Conservation (phyloP, 116 monocot species). For the Iris pallida region DNA sequence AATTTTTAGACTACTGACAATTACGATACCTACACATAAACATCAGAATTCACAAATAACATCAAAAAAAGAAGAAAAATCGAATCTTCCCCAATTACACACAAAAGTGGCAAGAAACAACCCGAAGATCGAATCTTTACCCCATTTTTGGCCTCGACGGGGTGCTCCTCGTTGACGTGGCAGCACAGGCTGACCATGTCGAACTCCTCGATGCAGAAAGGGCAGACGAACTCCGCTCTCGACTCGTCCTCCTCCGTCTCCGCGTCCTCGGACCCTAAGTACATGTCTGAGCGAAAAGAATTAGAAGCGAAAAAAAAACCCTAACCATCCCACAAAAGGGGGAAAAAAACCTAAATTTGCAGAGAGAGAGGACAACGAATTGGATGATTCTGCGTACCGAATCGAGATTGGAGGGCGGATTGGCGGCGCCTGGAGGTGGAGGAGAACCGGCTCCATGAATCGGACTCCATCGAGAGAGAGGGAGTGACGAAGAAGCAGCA, state of each 20-base stretch:
- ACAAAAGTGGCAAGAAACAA: too few relatives aligned
- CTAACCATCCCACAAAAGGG: background rate
- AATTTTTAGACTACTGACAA: too few relatives aligned
- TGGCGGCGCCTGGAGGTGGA: slow-evolving; percentile 33
- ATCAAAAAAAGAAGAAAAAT: too few relatives aligned
- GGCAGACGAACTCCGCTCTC: slow-evolving; percentile 33
- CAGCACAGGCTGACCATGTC: slow-evolving; percentile 40
- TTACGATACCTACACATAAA: too few relatives aligned
- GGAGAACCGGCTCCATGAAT: slow-evolving; percentile 31
- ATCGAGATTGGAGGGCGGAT: slow-evolving; percentile 34
- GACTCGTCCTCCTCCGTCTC: slow-evolving; percentile 29
- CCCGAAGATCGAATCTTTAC: slow-evolving; percentile 3
- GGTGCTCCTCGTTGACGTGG: slow-evolving; percentile 42
- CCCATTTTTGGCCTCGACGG: slow-evolving; percentile 39
- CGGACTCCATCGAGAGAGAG: slow-evolving; percentile 22
- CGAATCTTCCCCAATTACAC: too few relatives aligned
- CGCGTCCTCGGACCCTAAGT: slow-evolving; percentile 39
- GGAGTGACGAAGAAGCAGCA: too few relatives aligned
- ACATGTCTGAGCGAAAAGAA: slow-evolving; percentile 21
- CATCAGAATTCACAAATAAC: too few relatives aligned
- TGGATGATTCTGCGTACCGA: slow-evolving; percentile 18
- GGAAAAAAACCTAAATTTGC: background rate
- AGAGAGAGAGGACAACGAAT: too few relatives aligned
- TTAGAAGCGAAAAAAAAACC: background rate
- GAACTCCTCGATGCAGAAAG: slow-evolving; percentile 36